These are phyloP conservation scores for Botrytis paeoniae DNA, from an alignment of 2,329 filamentous ascomycete species.

Conservation along the genomic window DNA sequence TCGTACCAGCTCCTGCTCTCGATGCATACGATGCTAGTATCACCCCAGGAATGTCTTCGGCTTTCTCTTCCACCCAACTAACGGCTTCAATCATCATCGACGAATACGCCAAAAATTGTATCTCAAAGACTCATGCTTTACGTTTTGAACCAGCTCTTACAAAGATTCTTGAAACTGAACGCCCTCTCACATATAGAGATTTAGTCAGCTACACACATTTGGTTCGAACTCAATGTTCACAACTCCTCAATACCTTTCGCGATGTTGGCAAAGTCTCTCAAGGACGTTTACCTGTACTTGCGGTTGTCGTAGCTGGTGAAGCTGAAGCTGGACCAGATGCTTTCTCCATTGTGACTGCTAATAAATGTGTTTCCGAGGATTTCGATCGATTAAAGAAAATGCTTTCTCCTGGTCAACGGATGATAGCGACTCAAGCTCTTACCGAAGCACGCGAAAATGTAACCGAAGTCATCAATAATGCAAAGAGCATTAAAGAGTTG, in stretches of 20 bases:
- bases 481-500: conserved; percentile 72
- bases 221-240: conserved; percentile 85
- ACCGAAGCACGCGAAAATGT: conserved; percentile 73
- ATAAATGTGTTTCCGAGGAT: conserved; percentile 81
- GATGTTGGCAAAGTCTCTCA: conserved; percentile 81
- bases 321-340: conserved; percentile 86
- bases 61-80: conserved; percentile 82
- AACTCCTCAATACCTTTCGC: conserved; percentile 85
- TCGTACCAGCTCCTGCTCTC: conserved; percentile 63
- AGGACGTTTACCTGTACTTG: conserved; percentile 72
- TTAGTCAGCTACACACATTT: conserved; percentile 87
- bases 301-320: conserved; percentile 92
- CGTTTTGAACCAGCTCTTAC: conserved; percentile 65
- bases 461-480: conserved; percentile 71
- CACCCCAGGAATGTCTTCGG: conserved; percentile 64
- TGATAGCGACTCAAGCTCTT: conserved; percentile 77
- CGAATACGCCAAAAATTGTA: conserved; percentile 71
- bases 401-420: conserved; percentile 82
- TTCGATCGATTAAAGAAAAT: conserved; percentile 84
- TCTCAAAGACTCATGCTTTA: conserved; percentile 49
- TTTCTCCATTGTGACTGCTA: conserved; percentile 83
- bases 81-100: conserved; percentile 81
- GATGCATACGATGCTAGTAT: conserved; percentile 64
- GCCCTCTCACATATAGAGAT: conserved; percentile 81
- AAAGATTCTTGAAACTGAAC: conserved; percentile 74